Conservation (phyloP, 177 flowering plant species). For the Vitis hybrid region DNA sequence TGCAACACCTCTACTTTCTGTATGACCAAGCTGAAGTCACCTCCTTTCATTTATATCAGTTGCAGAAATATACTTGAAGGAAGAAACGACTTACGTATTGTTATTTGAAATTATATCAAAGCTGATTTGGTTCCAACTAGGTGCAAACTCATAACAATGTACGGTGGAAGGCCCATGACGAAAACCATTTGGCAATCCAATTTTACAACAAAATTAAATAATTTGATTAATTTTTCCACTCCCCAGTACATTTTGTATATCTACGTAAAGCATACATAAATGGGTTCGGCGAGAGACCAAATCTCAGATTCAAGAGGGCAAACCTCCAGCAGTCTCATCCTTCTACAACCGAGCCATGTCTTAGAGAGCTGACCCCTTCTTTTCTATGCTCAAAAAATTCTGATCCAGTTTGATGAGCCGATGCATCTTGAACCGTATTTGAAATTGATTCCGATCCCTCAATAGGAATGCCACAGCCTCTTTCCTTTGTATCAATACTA, state of each 20-base stretch:
- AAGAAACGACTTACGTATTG: neutral
- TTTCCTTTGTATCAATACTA: constrained; percentile 30
- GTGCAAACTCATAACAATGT: neutral
- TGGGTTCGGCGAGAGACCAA: neutral
- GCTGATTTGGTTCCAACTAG: neutral
- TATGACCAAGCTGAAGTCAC: too few relatives aligned
- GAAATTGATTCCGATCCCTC: constrained; percentile 22
- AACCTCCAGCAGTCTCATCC: neutral
- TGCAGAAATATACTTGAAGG: too few relatives aligned
- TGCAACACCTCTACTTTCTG: too few relatives aligned
- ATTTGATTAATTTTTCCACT: neutral
- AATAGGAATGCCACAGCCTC: constrained; percentile 8
- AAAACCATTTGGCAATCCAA: constrained; percentile 1
- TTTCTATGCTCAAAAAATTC: constrained; percentile 16
- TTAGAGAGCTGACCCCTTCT: constrained; percentile 11
- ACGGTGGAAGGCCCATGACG: neutral
- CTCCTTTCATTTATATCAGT: too few relatives aligned
- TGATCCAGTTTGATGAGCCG: constrained; percentile 11
- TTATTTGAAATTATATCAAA: neutral
- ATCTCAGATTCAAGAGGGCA: neutral
- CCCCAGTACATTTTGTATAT: neutral
- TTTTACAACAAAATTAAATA: neutral
- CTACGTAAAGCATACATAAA: neutral
- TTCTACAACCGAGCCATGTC: constrained; percentile 10
- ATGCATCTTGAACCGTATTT: constrained; percentile 1